These are phyloP conservation scores for Blastobotrys chiropterorum DNA, from an alignment of 805 yeast genomes.

Conservation along the genomic window DNA sequence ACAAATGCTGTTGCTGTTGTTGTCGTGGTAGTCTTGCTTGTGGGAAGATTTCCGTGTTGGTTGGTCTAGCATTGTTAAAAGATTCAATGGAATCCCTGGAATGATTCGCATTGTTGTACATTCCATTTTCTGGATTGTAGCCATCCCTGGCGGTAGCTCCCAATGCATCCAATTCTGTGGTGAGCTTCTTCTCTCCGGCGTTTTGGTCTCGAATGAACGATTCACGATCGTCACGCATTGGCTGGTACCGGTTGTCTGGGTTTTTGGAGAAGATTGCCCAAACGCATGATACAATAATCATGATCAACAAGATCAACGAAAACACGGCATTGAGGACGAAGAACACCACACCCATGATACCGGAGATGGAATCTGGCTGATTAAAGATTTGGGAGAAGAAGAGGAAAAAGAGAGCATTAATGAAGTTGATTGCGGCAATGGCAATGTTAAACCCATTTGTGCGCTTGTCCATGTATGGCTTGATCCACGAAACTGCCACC, in stretches of 20 bases:
- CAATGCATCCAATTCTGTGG: conserved; percentile 61
- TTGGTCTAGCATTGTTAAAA: not conserved
- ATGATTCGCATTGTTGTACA: not conserved
- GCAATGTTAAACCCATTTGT: conserved; percentile 91
- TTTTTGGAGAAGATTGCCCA: conserved; percentile 80
- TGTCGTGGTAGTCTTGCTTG: conserved; percentile 14
- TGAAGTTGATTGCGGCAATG: conserved; percentile 68
- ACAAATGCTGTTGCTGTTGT: not conserved
- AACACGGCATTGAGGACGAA: conserved; percentile 86
- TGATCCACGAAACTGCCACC: conserved; percentile 54
- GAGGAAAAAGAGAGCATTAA: conserved; percentile 81
- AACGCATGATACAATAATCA: conserved; percentile 82
- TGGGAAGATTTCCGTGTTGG: conserved; percentile 9
- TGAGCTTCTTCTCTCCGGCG: conserved; percentile 17
- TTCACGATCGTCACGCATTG: conserved; percentile 93
- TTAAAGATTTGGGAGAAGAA: conserved; percentile 81
- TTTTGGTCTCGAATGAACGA: conserved; percentile 58
- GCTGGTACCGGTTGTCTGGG: conserved; percentile 93
- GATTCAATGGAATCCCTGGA: conserved; percentile 8
- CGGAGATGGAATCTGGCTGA: conserved; percentile 82
- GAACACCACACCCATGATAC: conserved; percentile 85
- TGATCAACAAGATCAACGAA: conserved; percentile 72
- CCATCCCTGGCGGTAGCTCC: conserved; percentile 46
- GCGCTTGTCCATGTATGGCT: conserved; percentile 93
- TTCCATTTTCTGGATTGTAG: conserved; percentile 9